phyloP scores from a whole-genome alignment of 768 basidiomycete species.

The Russula griseocarnosa region DNA sequence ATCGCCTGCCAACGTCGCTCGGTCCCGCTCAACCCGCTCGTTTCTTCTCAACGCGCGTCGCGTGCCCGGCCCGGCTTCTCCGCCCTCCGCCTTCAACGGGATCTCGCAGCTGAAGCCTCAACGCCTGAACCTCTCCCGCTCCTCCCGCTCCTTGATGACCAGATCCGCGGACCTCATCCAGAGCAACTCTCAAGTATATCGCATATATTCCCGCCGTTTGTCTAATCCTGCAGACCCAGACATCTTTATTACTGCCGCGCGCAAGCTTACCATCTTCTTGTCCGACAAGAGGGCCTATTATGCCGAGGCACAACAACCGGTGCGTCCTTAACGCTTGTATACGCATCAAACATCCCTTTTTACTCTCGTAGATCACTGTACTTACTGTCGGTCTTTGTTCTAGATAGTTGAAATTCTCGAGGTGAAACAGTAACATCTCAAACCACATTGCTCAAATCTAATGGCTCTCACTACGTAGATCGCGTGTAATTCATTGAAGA shows the following conservation, averaged over 20 bases:
- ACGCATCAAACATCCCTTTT: not conserved
- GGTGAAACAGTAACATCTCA: constrained; percentile 8
- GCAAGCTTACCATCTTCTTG: constrained; percentile 14
- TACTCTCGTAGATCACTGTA: not conserved
- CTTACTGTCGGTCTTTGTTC: not conserved
- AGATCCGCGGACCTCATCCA: constrained; percentile 11
- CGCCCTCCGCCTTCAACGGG: not conserved
- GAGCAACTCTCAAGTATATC: constrained; percentile 20
- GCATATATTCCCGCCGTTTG: constrained; percentile 10
- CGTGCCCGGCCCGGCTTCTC: not conserved
- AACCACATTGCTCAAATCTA: constrained; percentile 1
- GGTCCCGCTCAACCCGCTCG: too few relatives aligned
- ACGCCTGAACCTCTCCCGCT: too few relatives aligned
- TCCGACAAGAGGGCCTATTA: constrained; percentile 15
- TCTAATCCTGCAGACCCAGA: constrained; percentile 13
- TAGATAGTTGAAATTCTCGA: constrained; percentile 22
- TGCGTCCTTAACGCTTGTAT: not conserved
- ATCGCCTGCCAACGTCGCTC: not conserved
- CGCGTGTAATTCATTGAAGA: constrained; percentile 14
- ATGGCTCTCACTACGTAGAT: not conserved
- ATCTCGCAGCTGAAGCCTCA: too few relatives aligned
- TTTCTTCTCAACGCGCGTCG: not conserved
- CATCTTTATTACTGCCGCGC: constrained; percentile 11
- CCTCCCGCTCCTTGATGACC: not conserved
- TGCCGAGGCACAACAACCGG: constrained; percentile 11